Percentiles rank a stretch among this genome's conserved stretches.
phyloP scores from a whole-genome alignment of 352 stramenopile species.

The Phytophthora pisi region DNA sequence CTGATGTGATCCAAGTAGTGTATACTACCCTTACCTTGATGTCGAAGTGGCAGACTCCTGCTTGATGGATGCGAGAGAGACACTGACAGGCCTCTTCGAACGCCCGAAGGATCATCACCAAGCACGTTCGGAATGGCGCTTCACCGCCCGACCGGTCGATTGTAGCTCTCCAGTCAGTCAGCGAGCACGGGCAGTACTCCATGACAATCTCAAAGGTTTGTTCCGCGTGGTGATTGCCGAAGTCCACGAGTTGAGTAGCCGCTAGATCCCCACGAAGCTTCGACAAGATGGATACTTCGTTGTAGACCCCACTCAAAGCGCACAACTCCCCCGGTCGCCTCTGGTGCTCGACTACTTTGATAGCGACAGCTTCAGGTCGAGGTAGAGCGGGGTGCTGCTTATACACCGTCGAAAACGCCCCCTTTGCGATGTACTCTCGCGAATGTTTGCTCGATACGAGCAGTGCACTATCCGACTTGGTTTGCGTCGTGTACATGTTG shows the following conservation, averaged over 20 bases:
- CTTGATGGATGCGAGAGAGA: slow-evolving; percentile 46
- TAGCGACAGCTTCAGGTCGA: slow-evolving; percentile 29
- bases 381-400: slow-evolving; percentile 29
- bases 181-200: slow-evolving; percentile 61
- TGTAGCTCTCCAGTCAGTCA: slow-evolving; percentile 45
- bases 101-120: slow-evolving; percentile 49
- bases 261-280: slow-evolving; percentile 50
- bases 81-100: slow-evolving; percentile 48
- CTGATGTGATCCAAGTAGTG: neutral
- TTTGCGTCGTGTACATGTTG: slow-evolving; percentile 35
- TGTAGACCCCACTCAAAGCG: slow-evolving; percentile 49
- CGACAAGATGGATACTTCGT: slow-evolving; percentile 60
- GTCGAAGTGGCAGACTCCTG: slow-evolving; percentile 65
- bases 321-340: slow-evolving; percentile 47
- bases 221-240: slow-evolving; percentile 46
- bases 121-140: slow-evolving; percentile 45
- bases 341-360: slow-evolving; percentile 64
- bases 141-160: slow-evolving; percentile 5
- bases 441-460: neutral
- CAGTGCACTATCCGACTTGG: neutral
- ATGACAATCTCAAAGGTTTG: slow-evolving; percentile 62
- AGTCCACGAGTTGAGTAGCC: slow-evolving; percentile 66
- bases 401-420: slow-evolving; percentile 58
- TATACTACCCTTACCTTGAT: slow-evolving; percentile 48
- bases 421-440: slow-evolving; percentile 52